Conservation (phyloP, 2,329 filamentous ascomycete genomes). For the Aspergillus sp. region DNA sequence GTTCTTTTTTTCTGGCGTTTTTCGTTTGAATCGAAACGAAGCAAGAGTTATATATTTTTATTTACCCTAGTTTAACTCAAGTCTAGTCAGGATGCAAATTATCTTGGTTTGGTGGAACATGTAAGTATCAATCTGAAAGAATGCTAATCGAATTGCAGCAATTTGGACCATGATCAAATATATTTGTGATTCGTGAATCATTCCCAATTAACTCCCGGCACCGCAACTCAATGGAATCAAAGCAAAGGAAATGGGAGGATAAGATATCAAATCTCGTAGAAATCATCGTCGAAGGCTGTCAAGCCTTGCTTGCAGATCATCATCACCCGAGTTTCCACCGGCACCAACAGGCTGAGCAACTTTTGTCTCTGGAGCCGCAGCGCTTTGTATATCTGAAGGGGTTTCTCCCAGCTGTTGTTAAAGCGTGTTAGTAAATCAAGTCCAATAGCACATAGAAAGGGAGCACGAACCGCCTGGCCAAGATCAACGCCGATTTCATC, state of each 20-base stretch:
- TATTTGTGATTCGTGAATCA: background rate
- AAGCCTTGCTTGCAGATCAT: conserved; percentile 88
- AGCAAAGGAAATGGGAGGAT: background rate
- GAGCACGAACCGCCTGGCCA: conserved; percentile 70
- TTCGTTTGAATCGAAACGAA: too few species aligned
- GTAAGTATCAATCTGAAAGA: background rate
- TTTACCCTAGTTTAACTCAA: too few species aligned
- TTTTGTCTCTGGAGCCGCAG: conserved; percentile 65
- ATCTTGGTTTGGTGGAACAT: too few species aligned
- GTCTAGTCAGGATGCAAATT: too few species aligned
- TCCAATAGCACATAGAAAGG: background rate
- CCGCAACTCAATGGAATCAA: background rate
- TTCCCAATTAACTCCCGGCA: background rate
- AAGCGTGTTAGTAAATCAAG: conserved; percentile 14
- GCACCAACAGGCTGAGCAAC: conserved; percentile 78
- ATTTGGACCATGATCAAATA: background rate
- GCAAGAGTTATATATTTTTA: too few species aligned
- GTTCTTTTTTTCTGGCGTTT: too few species aligned
- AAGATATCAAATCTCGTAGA: conserved; percentile 1
- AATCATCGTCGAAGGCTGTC: conserved; percentile 69
- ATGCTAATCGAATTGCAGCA: background rate
- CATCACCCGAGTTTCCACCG: conserved; percentile 59
- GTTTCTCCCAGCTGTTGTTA: conserved; percentile 76
- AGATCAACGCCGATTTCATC: conserved; percentile 96
- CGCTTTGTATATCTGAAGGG: conserved; percentile 74